Evolutionary conservation across 257 asterid genomes (phyloP).

Genomic region (Datura wrightii): DNA sequence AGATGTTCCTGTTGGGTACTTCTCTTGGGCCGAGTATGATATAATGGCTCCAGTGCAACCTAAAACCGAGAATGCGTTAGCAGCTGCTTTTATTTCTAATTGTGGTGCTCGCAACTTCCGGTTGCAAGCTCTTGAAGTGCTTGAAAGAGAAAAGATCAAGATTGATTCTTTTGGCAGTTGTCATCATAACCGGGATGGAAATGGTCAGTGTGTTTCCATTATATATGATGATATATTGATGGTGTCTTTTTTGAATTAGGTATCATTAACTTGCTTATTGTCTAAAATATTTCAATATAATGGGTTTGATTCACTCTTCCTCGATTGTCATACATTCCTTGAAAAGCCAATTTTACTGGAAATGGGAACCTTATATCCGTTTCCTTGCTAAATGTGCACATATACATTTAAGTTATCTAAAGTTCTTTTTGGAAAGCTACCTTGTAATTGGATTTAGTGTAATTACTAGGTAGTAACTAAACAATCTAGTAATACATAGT

Average conservation of each 20-base stretch:
- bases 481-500: too few relatives aligned
- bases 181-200: conserved; percentile 82
- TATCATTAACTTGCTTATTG: neutral
- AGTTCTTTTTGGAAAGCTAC: neutral
- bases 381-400: neutral
- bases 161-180: conserved; percentile 95
- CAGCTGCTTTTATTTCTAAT: conserved; percentile 98
- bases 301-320: neutral
- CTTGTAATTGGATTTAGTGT: neutral
- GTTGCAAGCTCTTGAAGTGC: conserved; percentile 82
- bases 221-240: conserved; percentile 8
- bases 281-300: neutral
- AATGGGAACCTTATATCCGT: neutral
- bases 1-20: conserved; percentile 98
- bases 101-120: conserved; percentile 95
- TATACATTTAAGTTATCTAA: neutral
- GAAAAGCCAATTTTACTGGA: neutral
- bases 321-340: neutral
- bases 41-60: conserved; percentile 92
- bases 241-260: neutral
- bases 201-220: conserved; percentile 54
- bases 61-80: conserved; percentile 76
- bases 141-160: conserved; percentile 68
- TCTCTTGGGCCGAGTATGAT: conserved; percentile 98
- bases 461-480: too few relatives aligned